A percentile compares a stretch with the other conserved stretches of the same genome.
Evolutionary conservation across 768 basidiomycete genomes (phyloP).

Genomic region (Trametes gibbosa): DNA sequence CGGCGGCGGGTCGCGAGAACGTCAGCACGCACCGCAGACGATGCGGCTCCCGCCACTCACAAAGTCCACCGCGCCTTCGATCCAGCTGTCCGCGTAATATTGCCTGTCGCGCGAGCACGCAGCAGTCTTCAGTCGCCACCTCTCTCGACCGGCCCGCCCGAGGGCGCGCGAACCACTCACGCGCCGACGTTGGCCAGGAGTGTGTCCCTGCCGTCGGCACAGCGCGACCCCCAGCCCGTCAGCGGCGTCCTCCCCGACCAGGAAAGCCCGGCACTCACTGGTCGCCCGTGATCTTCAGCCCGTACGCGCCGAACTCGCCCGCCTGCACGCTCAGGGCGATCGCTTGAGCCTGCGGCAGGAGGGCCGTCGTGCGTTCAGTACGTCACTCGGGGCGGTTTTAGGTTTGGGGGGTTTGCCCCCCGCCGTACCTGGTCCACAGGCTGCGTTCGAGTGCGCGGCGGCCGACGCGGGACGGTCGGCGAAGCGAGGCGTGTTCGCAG

Average conservation of each 20-base stretch:
- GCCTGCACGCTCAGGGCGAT: conserved; percentile 25
- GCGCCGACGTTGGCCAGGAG: conserved; percentile 23
- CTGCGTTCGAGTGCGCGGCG: not conserved
- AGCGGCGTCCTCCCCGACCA: not conserved
- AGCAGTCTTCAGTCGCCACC: not conserved
- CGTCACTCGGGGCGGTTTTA: not conserved
- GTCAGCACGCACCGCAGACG: not conserved
- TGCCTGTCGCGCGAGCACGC: conserved; percentile 7
- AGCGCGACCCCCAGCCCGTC: not conserved
- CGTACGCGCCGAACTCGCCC: conserved; percentile 22
- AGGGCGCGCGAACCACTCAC: conserved; percentile 9
- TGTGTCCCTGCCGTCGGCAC: conserved; percentile 17
- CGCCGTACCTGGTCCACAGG: conserved; percentile 18
- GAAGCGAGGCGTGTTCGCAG: not conserved
- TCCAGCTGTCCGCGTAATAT: conserved; percentile 25
- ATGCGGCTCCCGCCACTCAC: conserved; percentile 9
- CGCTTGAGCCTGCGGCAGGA: conserved; percentile 17
- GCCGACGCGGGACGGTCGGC: not conserved
- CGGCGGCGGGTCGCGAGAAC: not conserved
- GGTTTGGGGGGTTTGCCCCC: not conserved
- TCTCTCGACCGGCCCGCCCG: not conserved
- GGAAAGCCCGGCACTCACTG: conserved; percentile 12
- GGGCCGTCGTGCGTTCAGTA: not conserved
- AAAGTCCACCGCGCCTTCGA: conserved; percentile 26
- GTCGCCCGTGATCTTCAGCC: conserved; percentile 22